Evolutionary conservation across 2,329 filamentous ascomycete species (phyloP).

Genomic region (Colletotrichum gigasporum): DNA sequence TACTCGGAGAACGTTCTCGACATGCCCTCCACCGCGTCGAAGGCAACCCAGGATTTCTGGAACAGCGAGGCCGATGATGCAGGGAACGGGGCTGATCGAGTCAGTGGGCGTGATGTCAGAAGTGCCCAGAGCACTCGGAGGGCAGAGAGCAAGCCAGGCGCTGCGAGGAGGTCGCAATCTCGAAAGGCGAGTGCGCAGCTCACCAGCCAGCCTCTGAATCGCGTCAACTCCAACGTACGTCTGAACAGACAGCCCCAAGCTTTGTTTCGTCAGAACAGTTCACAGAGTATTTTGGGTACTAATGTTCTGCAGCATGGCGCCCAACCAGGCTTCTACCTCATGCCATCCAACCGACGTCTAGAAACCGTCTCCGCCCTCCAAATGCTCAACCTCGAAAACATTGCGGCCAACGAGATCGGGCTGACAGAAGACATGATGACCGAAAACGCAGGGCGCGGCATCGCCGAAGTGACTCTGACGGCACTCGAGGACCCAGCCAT

Average conservation of each 20-base stretch:
- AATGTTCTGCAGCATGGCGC: slow-evolving; percentile 38
- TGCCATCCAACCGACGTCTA: slow-evolving; percentile 64
- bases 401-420: slow-evolving; percentile 86
- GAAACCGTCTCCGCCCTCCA: slow-evolving; percentile 78
- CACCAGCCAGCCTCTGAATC: slow-evolving; percentile 51
- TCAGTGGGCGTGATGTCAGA: slow-evolving; percentile 60
- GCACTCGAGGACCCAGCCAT: slow-evolving; percentile 72
- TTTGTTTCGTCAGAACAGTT: slow-evolving; percentile 27
- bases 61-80: slow-evolving; percentile 79
- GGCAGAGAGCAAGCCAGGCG: slow-evolving; percentile 62
- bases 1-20: slow-evolving; percentile 92
- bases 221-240: slow-evolving; percentile 59
- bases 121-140: slow-evolving; percentile 60
- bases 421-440: slow-evolving; percentile 90
- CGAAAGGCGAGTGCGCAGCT: slow-evolving; percentile 62
- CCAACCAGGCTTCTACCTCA: slow-evolving; percentile 60
- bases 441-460: slow-evolving; percentile 88
- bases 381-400: slow-evolving; percentile 92
- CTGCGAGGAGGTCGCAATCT: slow-evolving; percentile 61
- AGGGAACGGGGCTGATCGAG: slow-evolving; percentile 54
- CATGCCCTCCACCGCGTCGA: slow-evolving; percentile 51
- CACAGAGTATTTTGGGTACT: slow-evolving; percentile 34
- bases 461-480: slow-evolving; percentile 82
- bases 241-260: slow-evolving; percentile 30
- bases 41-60: slow-evolving; percentile 67